Evolutionary conservation across 2,329 filamentous ascomycete species (phyloP), one percentile per base, ranked within the genome.

Genomic region (Xylaria sp.): DNA sequence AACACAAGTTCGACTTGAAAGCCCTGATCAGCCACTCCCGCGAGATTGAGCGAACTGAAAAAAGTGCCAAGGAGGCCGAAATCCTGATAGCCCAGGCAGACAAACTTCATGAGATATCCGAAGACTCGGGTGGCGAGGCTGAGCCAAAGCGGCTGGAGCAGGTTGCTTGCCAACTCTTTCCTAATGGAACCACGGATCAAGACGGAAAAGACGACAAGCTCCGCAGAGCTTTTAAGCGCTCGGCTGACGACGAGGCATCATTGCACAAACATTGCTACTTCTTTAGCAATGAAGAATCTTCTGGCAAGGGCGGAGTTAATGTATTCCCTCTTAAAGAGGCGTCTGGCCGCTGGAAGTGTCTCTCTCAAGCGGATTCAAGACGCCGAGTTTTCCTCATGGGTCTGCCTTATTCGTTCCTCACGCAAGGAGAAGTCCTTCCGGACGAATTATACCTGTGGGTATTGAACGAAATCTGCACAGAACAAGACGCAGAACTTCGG

Each of bases 371-470:
- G 0, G 74, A 74, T 5, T 75, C 77, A 46, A 80, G 87, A 54
- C 76, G 83, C 57, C 81, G 85, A 64, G 77, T 83, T 44, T 81
- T 91, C 56, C 73, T 84, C 23, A 85, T 83, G 18, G 88, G 88
- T 1, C 74, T 88, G 58, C 78, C 86, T 1, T 79, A 83, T 58
- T 79, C 83, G 50, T 75, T 87, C 11, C 74, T 83, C 13, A 68
- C 71, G 3, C 72, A 73, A 59, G 75, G 75, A 46, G 70, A 73
- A 10, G 64, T 69, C 2, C 70, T 91, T 10, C 84, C 88, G 0
- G 83, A 90, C 61, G 80, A 87, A 57, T 68, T 91, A 0, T 79
- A 90, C 54, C 67, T 80, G 13, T 92, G 89, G 89, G 76, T 91
- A 2, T 68, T 89, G 4, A 74, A 82, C 54, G 80, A 86, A 73